These are phyloP conservation scores for Solanum ahanhuiri DNA, from an alignment of 257 asterid genomes.

Conservation along the genomic window DNA sequence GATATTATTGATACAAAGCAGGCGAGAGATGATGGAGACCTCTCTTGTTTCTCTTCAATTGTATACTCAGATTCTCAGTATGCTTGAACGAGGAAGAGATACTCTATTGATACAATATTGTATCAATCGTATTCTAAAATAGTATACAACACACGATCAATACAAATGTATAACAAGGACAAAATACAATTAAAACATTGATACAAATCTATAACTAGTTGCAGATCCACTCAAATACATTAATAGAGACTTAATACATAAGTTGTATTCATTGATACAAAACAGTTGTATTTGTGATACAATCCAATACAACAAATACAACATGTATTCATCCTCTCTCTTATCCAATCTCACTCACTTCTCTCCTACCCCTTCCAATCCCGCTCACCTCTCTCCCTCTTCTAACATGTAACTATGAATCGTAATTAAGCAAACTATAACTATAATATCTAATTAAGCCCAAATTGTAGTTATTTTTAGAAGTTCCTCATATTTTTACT, in stretches of 20 bases:
- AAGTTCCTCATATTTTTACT: too few relatives aligned
- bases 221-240: background rate
- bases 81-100: background rate
- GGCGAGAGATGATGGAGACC: too few relatives aligned
- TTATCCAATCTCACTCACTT: too few relatives aligned
- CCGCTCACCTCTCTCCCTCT: background rate
- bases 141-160: background rate
- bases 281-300: background rate
- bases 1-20: too few relatives aligned
- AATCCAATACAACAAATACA: background rate
- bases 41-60: too few relatives aligned
- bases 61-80: too few relatives aligned
- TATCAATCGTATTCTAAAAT: too few relatives aligned
- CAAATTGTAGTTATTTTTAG: background rate
- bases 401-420: too few relatives aligned
- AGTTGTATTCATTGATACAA: background rate
- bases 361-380: background rate
- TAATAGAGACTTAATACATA: background rate
- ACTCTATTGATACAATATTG: background rate
- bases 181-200: background rate
- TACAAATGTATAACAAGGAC: background rate
- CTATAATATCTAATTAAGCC: background rate
- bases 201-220: background rate
- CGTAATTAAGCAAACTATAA: too few relatives aligned
- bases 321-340: background rate